Evolutionary conservation across 2,329 filamentous ascomycete genomes (phyloP).

Genomic region (Trichoderma sp.): DNA sequence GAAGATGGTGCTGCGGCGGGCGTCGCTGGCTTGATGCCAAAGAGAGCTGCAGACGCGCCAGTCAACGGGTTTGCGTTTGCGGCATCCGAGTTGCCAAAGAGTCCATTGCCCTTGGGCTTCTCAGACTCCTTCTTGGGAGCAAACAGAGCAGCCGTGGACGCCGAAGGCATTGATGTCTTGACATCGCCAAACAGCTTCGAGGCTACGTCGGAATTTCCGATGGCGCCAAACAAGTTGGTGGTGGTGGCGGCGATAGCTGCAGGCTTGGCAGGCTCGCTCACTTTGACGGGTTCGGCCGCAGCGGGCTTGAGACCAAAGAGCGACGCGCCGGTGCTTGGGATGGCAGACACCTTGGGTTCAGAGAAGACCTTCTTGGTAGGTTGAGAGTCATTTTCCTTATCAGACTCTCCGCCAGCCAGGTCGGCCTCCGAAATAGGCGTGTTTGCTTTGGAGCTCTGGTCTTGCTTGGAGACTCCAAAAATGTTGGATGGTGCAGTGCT

Average conservation of each 20-base stretch:
- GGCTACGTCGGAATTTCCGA: slow-evolving; percentile 38
- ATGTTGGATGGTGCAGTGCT: slow-evolving; percentile 38
- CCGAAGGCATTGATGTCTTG: slow-evolving; percentile 34
- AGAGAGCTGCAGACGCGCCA: slow-evolving; percentile 18
- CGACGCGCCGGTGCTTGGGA: slow-evolving; percentile 34
- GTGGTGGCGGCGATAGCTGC: slow-evolving; percentile 32
- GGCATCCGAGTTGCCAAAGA: neutral
- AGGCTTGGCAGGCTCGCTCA: slow-evolving; percentile 27
- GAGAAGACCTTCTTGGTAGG: slow-evolving; percentile 36
- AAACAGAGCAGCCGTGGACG: slow-evolving; percentile 25
- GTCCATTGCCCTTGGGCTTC: neutral
- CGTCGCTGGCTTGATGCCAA: slow-evolving; percentile 34
- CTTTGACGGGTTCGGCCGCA: slow-evolving; percentile 34
- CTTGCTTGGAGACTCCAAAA: slow-evolving; percentile 39
- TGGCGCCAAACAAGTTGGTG: slow-evolving; percentile 43
- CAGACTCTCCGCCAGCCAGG: slow-evolving; percentile 44
- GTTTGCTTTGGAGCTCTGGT: slow-evolving; percentile 34
- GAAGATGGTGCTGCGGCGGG: slow-evolving; percentile 34
- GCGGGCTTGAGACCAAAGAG: slow-evolving; percentile 41
- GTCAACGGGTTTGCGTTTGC: slow-evolving; percentile 1
- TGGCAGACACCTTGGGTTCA: slow-evolving; percentile 37
- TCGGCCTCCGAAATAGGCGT: slow-evolving; percentile 33
- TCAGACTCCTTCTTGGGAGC: neutral
- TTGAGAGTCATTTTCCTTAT: slow-evolving; percentile 48
- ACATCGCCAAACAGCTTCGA: slow-evolving; percentile 43